A percentile compares a stretch with the other conserved stretches of the same genome.
Conservation (phyloP, 768 basidiomycete genomes). For the Pisolithus tinctorius region DNA sequence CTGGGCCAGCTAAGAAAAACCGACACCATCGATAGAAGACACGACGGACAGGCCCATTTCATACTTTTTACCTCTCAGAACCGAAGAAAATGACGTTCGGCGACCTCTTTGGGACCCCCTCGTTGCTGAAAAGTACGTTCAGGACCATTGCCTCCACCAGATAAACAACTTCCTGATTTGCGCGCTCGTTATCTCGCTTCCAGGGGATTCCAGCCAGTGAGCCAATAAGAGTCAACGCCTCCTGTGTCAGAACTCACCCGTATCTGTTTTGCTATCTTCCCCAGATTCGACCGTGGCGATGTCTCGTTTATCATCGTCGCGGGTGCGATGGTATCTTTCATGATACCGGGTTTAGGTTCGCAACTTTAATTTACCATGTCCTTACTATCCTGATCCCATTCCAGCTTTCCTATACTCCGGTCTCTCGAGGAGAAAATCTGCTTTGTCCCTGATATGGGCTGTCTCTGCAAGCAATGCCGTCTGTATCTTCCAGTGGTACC, state of each 20-base stretch:
- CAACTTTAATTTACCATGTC: constrained; percentile 1
- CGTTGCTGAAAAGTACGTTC: constrained; percentile 11
- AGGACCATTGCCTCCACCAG: neutral
- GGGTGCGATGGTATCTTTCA: constrained; percentile 68
- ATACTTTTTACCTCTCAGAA: neutral
- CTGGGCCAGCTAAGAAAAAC: neutral
- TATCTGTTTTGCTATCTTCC: constrained; percentile 3
- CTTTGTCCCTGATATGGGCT: constrained; percentile 68
- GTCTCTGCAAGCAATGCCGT: constrained; percentile 68
- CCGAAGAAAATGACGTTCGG: constrained; percentile 6
- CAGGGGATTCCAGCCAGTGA: constrained; percentile 24
- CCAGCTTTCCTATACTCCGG: constrained; percentile 71
- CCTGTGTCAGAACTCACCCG: neutral
- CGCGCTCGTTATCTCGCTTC: constrained; percentile 2
- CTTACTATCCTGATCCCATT: neutral
- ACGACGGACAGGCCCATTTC: neutral
- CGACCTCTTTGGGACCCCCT: neutral
- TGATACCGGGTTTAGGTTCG: constrained; percentile 70
- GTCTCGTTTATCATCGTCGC: constrained; percentile 62
- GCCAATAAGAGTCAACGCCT: constrained; percentile 5
- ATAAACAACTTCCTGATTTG: constrained; percentile 4
- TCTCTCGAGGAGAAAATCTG: constrained; percentile 63
- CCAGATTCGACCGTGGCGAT: constrained; percentile 66
- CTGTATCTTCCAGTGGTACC: constrained; percentile 76
- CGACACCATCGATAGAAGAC: neutral